These are phyloP conservation scores for Hanseniaspora meyeri DNA, from an alignment of 805 yeast genomes.

Conservation along the genomic window DNA sequence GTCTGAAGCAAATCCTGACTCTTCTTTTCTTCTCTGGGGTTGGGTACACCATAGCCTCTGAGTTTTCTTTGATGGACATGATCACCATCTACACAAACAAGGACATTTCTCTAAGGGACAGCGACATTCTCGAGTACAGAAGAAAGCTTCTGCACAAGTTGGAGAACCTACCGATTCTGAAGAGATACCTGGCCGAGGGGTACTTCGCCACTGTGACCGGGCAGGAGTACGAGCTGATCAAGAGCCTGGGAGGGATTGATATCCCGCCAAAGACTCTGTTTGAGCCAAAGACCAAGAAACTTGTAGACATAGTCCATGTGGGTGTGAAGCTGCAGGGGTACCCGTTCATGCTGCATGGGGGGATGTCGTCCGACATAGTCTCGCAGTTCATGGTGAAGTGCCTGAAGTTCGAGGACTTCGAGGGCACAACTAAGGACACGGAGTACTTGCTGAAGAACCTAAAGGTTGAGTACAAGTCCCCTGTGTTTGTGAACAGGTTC, in stretches of 20 bases:
- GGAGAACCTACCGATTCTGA: conserved; percentile 39
- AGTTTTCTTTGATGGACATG: conserved; percentile 27
- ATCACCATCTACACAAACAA: conserved; percentile 28
- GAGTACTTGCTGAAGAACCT: conserved; percentile 34
- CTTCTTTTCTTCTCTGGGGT: conserved; percentile 24
- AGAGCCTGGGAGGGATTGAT: conserved; percentile 68
- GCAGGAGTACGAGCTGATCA: conserved; percentile 28
- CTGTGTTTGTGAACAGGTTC: conserved; percentile 70
- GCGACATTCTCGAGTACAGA: conserved; percentile 24
- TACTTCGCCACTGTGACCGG: conserved; percentile 18
- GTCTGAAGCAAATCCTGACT: conserved; percentile 15
- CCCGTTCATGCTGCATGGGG: conserved; percentile 83
- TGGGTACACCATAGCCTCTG: conserved; percentile 27
- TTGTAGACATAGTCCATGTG: conserved; percentile 57
- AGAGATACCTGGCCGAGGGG: conserved; percentile 32
- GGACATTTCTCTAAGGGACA: conserved; percentile 22
- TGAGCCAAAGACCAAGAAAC: conserved; percentile 42
- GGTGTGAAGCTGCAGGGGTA: conserved; percentile 75
- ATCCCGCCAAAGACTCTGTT: conserved; percentile 60
- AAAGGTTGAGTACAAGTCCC: conserved; percentile 40
- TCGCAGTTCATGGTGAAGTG: conserved; percentile 62
- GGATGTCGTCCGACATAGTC: conserved; percentile 65
- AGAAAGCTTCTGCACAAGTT: conserved; percentile 35
- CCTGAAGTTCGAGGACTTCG: conserved; percentile 27
- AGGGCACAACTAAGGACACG: conserved; percentile 23